These are phyloP conservation scores for Bolboschoenus planiculmis DNA, from an alignment of 176 grass and related monocot genomes.

Conservation along the genomic window DNA sequence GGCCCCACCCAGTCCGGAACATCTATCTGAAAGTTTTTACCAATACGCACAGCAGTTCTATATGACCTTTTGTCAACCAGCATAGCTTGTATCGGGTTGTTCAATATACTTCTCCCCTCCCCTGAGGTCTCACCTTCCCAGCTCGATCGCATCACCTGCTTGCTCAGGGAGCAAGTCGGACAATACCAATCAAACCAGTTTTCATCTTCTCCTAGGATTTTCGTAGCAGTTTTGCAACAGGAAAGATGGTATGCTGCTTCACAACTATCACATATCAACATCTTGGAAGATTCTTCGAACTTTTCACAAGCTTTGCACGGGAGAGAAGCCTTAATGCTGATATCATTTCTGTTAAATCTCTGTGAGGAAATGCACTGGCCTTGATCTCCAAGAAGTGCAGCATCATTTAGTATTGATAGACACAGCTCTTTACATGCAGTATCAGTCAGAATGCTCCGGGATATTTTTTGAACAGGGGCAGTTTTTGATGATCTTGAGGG, in stretches of 20 bases:
- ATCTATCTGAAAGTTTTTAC: conserved; percentile 74
- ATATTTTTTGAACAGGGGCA: conserved; percentile 8
- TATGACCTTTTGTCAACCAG: conserved; percentile 48
- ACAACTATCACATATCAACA: conserved; percentile 90
- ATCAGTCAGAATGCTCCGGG: not conserved
- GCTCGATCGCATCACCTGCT: conserved; percentile 35
- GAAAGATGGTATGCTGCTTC: conserved; percentile 80
- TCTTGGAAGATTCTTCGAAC: conserved; percentile 44
- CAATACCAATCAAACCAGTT: conserved; percentile 65
- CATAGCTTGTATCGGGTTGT: conserved; percentile 60
- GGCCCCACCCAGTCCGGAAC: conserved; percentile 71
- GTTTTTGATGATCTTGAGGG: conserved; percentile 21
- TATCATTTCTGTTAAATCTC: conserved; percentile 22
- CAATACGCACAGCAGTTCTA: conserved; percentile 57
- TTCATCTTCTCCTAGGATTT: not conserved
- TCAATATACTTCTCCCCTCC: conserved; percentile 5
- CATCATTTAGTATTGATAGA: conserved; percentile 50
- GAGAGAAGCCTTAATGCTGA: conserved; percentile 26
- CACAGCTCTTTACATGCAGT: conserved; percentile 50
- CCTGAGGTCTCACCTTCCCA: conserved; percentile 27
- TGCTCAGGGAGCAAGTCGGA: conserved; percentile 45
- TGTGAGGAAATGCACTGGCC: conserved; percentile 23
- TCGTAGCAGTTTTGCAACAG: conserved; percentile 44
- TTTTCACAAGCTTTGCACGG: conserved; percentile 48
- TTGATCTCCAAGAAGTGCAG: conserved; percentile 41